Conservation (phyloP, 495 filamentous ascomycete genomes). For the Beverwykella pulmonaria region DNA sequence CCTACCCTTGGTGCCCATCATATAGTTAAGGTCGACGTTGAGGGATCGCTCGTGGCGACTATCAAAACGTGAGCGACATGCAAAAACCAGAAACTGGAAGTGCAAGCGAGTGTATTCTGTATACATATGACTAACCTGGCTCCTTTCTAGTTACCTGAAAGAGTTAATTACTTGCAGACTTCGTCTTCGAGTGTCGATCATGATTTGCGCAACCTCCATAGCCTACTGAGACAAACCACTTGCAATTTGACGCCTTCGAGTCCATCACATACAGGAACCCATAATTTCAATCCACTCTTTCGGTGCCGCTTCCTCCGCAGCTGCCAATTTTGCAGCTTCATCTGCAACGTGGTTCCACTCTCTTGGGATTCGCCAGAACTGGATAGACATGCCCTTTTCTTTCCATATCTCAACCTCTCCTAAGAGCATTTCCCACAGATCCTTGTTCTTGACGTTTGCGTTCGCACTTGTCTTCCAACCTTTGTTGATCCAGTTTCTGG, state of each 20-base stretch:
- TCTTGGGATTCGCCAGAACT: constrained; percentile 52
- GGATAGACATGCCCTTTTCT: constrained; percentile 38
- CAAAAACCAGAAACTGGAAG: no score
- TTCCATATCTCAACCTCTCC: constrained; percentile 42
- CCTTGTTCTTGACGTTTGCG: constrained; percentile 46
- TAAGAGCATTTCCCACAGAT: constrained; percentile 51
- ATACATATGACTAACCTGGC: no score
- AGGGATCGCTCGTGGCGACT: not conserved
- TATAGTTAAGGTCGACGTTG: not conserved
- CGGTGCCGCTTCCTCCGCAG: not conserved
- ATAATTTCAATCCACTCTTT: not conserved
- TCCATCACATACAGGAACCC: no score
- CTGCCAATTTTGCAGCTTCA: constrained; percentile 47
- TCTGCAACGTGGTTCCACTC: constrained; percentile 49
- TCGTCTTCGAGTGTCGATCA: no score
- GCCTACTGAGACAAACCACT: no score
- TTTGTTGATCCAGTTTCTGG: constrained; percentile 48
- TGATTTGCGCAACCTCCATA: no score
- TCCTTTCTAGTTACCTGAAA: no score
- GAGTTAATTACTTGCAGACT: no score
- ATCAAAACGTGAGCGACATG: not conserved
- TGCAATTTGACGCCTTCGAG: no score
- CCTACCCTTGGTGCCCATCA: no score
- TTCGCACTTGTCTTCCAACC: constrained; percentile 44
- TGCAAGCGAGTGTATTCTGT: no score